A percentile compares a stretch with the other conserved stretches of the same genome.
phyloP scores from a whole-genome alignment of 73 alveolate species.

The Symbiodinium natans region DNA sequence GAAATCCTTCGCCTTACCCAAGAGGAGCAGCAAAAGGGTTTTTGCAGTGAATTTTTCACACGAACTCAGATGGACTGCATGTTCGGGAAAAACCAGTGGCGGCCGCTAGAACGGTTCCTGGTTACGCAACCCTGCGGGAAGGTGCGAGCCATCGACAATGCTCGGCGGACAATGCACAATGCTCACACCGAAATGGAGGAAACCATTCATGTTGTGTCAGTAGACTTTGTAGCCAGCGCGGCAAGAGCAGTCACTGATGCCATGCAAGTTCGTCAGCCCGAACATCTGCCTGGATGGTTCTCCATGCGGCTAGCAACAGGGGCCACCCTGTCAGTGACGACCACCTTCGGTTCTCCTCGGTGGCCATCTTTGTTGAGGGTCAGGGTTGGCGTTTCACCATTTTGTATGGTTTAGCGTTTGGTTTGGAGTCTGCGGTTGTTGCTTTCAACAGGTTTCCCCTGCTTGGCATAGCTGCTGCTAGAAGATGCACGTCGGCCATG shows the following conservation, averaged over 20 bases:
- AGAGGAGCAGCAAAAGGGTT: not conserved
- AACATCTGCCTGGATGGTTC: not conserved
- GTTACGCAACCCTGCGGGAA: not conserved
- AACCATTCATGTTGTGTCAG: not conserved
- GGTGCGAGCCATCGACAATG: not conserved
- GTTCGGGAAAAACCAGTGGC: not conserved
- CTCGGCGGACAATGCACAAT: not conserved
- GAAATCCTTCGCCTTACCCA: not conserved
- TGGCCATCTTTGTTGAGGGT: not conserved
- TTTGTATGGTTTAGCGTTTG: conserved; percentile 9
- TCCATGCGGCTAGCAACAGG: not conserved
- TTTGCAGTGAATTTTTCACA: not conserved
- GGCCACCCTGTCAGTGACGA: not conserved
- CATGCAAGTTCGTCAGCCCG: not conserved
- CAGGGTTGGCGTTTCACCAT: not conserved
- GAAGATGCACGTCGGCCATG: not conserved
- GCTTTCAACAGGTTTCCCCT: conserved; percentile 20
- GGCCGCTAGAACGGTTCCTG: conserved; percentile 22
- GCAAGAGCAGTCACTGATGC: not conserved
- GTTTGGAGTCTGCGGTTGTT: conserved; percentile 18
- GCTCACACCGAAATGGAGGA: not conserved
- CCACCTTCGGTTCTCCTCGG: not conserved
- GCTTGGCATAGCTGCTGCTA: not conserved
- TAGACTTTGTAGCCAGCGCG: not conserved
- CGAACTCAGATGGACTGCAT: not conserved